Evolutionary conservation across 2,329 filamentous ascomycete species (phyloP), one percentile per base, ranked within the genome.

Genomic region (Dactylellina haptotyla): DNA sequence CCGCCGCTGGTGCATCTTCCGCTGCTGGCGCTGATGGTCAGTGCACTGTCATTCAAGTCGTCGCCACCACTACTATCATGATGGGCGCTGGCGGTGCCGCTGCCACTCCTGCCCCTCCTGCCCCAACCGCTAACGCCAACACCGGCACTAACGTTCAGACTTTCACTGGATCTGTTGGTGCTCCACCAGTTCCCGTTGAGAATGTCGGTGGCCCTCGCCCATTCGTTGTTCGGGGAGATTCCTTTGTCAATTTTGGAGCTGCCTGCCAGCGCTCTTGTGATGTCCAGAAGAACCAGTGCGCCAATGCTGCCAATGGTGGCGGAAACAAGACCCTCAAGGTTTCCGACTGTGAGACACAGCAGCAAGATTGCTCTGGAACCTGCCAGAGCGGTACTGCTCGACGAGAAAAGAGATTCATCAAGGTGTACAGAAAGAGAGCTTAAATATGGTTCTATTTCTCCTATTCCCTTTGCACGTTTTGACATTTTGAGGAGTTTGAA

Each of bases 181-280:
- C 85, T 53, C 81, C 85, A 57, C 81, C 82, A 10, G 84, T 86
- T 2, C 86, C 87, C 6, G 83, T 88, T 23, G 79, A 78, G 25
- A 77, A 85, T 77, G 83, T 83, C 3, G 84, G 84, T 45, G 80
- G 86, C 77, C 70, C 80, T 20, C 83, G 87, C 30, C 85, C 86
- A 63, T 88, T 88, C 80, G 76, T 79, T 20, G 85, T 88, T 69
- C 84, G 86, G 76, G 85, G 85, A 53, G 81, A 82, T 81, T 87
- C 82, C 37, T 89, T 90, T 78, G 84, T 84, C 39, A 85, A 85
- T 78, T 79, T 85, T 75, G 80, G 79, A 2, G 85, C 84, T 8
- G 88, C 88, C 18, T 80, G 85, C 41, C 84, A 88, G 80, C 83
- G 88, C 50, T 84, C 86, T 34, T 90, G 88, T 78, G 84, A 87